A percentile compares a stretch with the other conserved stretches of the same genome.
phyloP scores from a whole-genome alignment of 2,329 filamentous ascomycete species.

The Calonectria pteridis region DNA sequence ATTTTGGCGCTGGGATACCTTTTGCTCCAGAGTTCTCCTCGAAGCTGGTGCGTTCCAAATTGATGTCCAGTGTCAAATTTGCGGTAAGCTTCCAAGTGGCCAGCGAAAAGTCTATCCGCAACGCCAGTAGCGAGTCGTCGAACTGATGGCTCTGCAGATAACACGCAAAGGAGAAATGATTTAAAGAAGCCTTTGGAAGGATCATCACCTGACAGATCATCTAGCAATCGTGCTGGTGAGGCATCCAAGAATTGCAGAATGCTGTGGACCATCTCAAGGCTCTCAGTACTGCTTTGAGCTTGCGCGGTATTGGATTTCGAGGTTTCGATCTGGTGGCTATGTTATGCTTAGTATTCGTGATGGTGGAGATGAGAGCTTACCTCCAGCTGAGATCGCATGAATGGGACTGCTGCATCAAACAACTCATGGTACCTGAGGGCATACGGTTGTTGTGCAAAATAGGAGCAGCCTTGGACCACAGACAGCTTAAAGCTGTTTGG shows the following conservation, averaged over 20 bases:
- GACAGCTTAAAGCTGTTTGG: slow-evolving; percentile 73
- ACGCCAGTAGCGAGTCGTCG: slow-evolving; percentile 62
- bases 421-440: slow-evolving; percentile 65
- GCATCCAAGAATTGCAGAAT: slow-evolving; percentile 70
- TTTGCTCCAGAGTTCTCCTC: slow-evolving; percentile 64
- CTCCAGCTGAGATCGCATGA: slow-evolving; percentile 69
- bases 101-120: slow-evolving; percentile 60
- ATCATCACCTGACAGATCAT: slow-evolving; percentile 45
- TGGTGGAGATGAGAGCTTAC: slow-evolving; percentile 51
- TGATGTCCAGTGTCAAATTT: slow-evolving; percentile 41
- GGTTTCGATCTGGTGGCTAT: slow-evolving; percentile 31
- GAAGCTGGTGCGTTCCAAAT: slow-evolving; percentile 44
- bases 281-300: slow-evolving; percentile 26
- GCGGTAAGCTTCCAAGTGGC: slow-evolving; percentile 45
- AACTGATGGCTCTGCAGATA: slow-evolving; percentile 64
- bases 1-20: slow-evolving; percentile 55
- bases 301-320: slow-evolving; percentile 27
- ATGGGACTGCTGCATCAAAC: slow-evolving; percentile 67
- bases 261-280: slow-evolving; percentile 47
- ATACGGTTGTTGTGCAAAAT: slow-evolving; percentile 68
- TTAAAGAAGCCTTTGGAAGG: slow-evolving; percentile 55
- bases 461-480: slow-evolving; percentile 71
- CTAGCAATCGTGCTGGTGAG: slow-evolving; percentile 54
- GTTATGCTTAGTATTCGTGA: background rate
- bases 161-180: slow-evolving; percentile 66